phyloP scores from a whole-genome alignment of 371 early-diverging fungal species.

The Mortierella sp. region DNA sequence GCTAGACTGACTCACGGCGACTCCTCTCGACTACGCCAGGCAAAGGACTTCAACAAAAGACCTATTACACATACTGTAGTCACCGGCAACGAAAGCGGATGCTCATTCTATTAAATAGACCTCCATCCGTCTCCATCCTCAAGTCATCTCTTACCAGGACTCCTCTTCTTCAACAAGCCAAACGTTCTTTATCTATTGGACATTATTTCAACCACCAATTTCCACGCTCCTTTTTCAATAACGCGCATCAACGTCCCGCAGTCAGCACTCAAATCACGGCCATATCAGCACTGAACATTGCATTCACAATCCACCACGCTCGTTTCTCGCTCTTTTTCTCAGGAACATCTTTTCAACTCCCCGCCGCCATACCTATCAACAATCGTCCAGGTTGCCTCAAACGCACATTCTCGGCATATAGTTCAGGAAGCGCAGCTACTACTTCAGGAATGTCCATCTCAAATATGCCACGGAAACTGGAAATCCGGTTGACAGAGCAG shows the following conservation, averaged over 20 bases:
- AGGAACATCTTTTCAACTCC: neutral
- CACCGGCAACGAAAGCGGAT: neutral
- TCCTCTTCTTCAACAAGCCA: neutral
- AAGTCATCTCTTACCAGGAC: neutral
- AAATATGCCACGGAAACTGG: conserved; percentile 15
- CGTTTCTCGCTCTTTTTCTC: neutral
- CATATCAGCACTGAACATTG: neutral
- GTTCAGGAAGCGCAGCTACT: neutral
- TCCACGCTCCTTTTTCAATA: neutral
- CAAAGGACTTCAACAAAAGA: neutral
- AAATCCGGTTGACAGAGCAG: conserved; percentile 61
- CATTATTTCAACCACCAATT: neutral
- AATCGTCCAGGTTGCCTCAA: neutral
- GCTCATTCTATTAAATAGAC: conserved; percentile 1
- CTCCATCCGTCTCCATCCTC: neutral
- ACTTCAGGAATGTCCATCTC: neutral
- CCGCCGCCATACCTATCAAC: neutral
- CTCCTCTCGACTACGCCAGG: conserved; percentile 25
- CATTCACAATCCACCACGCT: neutral
- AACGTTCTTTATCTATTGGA: neutral
- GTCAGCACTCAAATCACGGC: neutral
- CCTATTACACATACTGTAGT: neutral
- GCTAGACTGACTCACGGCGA: conserved; percentile 28
- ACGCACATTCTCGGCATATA: neutral
- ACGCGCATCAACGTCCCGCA: neutral